Conservation (phyloP, 2,329 filamentous ascomycete genomes). For the Phyllosticta paracitricarpa region DNA sequence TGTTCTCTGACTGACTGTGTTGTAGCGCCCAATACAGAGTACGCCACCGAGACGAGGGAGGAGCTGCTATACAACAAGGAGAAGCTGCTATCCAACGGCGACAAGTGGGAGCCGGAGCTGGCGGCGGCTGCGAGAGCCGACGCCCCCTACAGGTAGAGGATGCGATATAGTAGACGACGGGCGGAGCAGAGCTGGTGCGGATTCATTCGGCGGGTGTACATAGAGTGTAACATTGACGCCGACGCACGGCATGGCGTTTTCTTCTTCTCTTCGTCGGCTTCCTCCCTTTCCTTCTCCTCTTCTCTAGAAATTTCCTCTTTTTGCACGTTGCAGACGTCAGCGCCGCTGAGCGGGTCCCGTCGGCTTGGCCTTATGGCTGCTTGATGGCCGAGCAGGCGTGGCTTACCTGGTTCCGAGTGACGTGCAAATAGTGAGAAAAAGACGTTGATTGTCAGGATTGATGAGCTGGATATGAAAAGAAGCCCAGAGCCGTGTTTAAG, state of each 20-base stretch:
- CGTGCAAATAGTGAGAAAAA: too few species aligned
- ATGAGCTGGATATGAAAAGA: too few species aligned
- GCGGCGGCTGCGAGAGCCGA: slow-evolving; percentile 87
- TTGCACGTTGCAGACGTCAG: background rate
- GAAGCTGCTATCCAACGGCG: slow-evolving; percentile 68
- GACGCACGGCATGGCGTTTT: slow-evolving; percentile 1
- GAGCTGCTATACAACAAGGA: slow-evolving; percentile 98
- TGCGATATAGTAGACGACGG: background rate
- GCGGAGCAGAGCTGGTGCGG: background rate
- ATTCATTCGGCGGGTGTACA: slow-evolving; percentile 8
- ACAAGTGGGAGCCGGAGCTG: slow-evolving; percentile 88
- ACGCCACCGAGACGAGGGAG: slow-evolving; percentile 71
- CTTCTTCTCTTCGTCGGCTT: background rate
- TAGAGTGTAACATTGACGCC: slow-evolving; percentile 8
- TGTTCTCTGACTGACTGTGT: slow-evolving; percentile 13
- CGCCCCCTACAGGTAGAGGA: slow-evolving; percentile 55
- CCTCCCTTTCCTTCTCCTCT: background rate
- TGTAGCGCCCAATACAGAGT: slow-evolving; percentile 59
- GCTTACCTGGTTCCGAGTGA: too few species aligned
- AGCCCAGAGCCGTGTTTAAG: too few species aligned
- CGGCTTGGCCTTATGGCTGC: background rate
- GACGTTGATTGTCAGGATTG: too few species aligned
- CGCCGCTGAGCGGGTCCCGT: background rate
- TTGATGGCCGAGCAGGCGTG: background rate
- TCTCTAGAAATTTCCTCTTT: background rate